A percentile compares a stretch with the other conserved stretches of the same genome.
phyloP scores from a whole-genome alignment of 768 basidiomycete genomes.

The Lactifluus hygrophoroides region DNA sequence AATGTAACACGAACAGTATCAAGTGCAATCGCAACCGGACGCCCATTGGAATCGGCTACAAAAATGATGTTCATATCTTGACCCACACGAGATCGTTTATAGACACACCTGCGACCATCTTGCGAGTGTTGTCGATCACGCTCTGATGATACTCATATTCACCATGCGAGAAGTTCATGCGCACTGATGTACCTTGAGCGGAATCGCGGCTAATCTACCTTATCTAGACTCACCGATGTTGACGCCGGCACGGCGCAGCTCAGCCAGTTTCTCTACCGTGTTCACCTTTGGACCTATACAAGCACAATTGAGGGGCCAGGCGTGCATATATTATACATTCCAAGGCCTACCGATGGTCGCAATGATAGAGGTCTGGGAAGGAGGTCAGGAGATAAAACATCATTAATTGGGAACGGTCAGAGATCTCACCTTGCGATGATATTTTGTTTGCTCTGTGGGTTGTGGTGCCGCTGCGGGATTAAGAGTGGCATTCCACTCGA shows the following conservation, averaged over 20 bases:
- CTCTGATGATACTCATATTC: conserved; percentile 98
- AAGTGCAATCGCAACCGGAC: conserved; percentile 94
- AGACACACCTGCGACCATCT: conserved; percentile 64
- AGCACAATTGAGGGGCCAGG: conserved; percentile 7
- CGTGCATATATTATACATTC: not conserved
- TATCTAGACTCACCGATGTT: conserved; percentile 77
- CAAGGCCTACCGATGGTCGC: conserved; percentile 81
- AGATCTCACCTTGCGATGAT: conserved; percentile 71
- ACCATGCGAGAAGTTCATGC: conserved; percentile 99
- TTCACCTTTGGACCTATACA: conserved; percentile 86
- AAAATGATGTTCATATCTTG: conserved; percentile 3
- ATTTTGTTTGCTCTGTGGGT: conserved; percentile 75
- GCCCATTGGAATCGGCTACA: conserved; percentile 61
- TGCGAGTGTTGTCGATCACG: conserved; percentile 95
- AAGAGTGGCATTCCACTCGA: conserved; percentile 88
- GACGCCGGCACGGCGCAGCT: conserved; percentile 85
- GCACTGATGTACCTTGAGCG: conserved; percentile 46
- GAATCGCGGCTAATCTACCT: not conserved
- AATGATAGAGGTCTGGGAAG: conserved; percentile 86
- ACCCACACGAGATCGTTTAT: not conserved
- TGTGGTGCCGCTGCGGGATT: conserved; percentile 62
- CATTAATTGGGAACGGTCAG: not conserved
- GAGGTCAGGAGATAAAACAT: conserved; percentile 1
- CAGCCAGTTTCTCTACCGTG: conserved; percentile 75
- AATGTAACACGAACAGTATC: conserved; percentile 65